phyloP scores from a whole-genome alignment of 345 rosid genomes.

The Aurinia saxatilis region DNA sequence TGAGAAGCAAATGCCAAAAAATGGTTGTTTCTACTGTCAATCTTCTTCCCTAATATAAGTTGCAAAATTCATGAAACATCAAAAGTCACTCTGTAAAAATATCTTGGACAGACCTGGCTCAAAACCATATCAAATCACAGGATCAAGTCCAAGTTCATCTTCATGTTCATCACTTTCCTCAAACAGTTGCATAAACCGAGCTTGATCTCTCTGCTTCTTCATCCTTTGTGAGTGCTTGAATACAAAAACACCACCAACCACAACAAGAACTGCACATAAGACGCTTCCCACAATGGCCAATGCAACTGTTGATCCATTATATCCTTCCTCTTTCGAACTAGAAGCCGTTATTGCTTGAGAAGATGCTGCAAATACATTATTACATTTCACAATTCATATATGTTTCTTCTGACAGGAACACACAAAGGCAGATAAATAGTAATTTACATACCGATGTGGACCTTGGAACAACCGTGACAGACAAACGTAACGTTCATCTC shows the following conservation, averaged over 20 bases:
- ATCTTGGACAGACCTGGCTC: not conserved
- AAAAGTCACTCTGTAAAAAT: not conserved
- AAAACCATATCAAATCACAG: slow-evolving; percentile 16
- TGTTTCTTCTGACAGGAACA: slow-evolving; percentile 4
- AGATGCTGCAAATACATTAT: slow-evolving; percentile 1
- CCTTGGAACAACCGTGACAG: slow-evolving; percentile 48
- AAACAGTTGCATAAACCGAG: slow-evolving; percentile 77
- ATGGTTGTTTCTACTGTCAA: not conserved
- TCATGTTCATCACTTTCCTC: slow-evolving; percentile 89
- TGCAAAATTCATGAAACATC: slow-evolving; percentile 9
- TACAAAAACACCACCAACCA: slow-evolving; percentile 35
- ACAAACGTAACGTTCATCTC: slow-evolving; percentile 66
- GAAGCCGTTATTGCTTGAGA: slow-evolving; percentile 1
- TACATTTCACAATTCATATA: not conserved
- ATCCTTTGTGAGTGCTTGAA: slow-evolving; percentile 56
- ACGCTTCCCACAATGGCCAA: slow-evolving; percentile 36
- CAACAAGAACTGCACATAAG: slow-evolving; percentile 34
- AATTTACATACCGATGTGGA: slow-evolving; percentile 37
- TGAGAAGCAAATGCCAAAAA: not conserved
- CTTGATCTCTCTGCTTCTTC: slow-evolving; percentile 84
- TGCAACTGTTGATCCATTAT: slow-evolving; percentile 33
- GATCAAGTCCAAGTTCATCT: slow-evolving; percentile 79
- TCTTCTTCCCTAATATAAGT: not conserved
- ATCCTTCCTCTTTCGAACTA: slow-evolving; percentile 11
- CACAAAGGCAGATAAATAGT: not conserved